These are phyloP conservation scores for Borovskyia barvae DNA, from an alignment of 208 protist genomes.

Conservation along the genomic window DNA sequence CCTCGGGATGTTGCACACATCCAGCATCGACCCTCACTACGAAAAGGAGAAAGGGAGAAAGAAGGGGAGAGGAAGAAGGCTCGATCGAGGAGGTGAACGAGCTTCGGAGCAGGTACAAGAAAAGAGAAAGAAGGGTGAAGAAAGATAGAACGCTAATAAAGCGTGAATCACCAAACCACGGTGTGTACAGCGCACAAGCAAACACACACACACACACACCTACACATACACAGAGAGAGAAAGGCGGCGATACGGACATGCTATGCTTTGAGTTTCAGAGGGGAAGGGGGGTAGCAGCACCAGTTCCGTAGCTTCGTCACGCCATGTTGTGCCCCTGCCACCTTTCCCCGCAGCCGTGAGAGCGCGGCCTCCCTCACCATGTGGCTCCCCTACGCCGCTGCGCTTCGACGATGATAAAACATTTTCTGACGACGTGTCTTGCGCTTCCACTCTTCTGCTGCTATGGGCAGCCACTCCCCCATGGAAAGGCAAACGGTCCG, in stretches of 20 bases:
- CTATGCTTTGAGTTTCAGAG: too few relatives aligned
- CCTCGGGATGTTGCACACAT: too few relatives aligned
- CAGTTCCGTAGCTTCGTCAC: too few relatives aligned
- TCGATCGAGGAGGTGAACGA: too few relatives aligned
- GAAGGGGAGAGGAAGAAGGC: neutral
- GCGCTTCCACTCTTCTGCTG: slow-evolving; percentile 61
- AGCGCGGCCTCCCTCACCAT: too few relatives aligned
- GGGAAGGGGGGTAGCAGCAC: too few relatives aligned
- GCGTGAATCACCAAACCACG: neutral
- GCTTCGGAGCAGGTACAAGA: too few relatives aligned
- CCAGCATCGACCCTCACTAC: neutral
- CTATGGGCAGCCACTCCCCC: slow-evolving; percentile 59
- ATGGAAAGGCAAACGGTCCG: slow-evolving; percentile 13
- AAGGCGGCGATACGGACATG: too few relatives aligned
- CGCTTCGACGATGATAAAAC: slow-evolving; percentile 23
- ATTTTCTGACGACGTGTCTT: slow-evolving; percentile 59
- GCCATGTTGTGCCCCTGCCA: too few relatives aligned
- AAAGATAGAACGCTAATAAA: slow-evolving; percentile 2
- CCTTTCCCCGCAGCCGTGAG: too few relatives aligned
- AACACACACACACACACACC: neutral
- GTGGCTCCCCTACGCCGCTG: too few relatives aligned
- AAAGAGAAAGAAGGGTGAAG: too few relatives aligned
- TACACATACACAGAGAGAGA: neutral
- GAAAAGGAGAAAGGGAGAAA: neutral
- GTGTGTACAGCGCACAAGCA: neutral